phyloP scores from a whole-genome alignment of 805 yeast species.

The Metschnikowia picachoensis region DNA sequence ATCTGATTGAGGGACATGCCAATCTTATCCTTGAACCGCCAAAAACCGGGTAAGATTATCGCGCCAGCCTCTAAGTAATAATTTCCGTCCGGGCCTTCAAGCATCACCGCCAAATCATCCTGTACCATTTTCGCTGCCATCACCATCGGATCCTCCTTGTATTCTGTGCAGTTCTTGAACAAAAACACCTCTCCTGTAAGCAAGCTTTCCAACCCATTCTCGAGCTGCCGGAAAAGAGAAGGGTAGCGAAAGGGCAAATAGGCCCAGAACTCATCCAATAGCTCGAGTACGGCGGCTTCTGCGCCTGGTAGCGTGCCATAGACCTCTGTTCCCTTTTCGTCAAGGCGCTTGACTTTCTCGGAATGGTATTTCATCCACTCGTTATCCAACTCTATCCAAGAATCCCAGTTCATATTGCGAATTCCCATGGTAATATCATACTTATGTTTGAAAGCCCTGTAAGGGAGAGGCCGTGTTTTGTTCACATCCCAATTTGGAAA shows the following conservation, averaged over 20 bases:
- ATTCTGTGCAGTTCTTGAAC: conserved; percentile 18
- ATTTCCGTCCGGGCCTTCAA: conserved; percentile 55
- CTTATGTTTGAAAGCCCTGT: conserved; percentile 63
- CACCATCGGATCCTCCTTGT: conserved; percentile 50
- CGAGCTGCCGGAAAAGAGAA: conserved; percentile 42
- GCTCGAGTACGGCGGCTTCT: conserved; percentile 51
- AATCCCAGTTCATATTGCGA: conserved; percentile 54
- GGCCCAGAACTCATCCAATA: conserved; percentile 47
- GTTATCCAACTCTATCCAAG: conserved; percentile 67
- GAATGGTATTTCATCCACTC: conserved; percentile 58
- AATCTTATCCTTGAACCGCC: conserved; percentile 62
- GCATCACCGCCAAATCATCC: conserved; percentile 66
- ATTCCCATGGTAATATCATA: conserved; percentile 70
- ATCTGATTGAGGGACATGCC: conserved; percentile 52
- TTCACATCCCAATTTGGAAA: conserved; percentile 47
- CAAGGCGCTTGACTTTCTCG: conserved; percentile 48
- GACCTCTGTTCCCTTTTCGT: conserved; percentile 42
- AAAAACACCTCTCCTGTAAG: conserved; percentile 51
- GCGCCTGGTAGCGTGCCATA: conserved; percentile 52
- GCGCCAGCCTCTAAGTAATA: conserved; percentile 59
- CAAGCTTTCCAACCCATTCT: conserved; percentile 46
- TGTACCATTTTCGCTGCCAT: conserved; percentile 57
- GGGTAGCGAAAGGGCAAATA: conserved; percentile 61
- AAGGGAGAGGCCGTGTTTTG: conserved; percentile 54
- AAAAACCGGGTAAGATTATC: conserved; percentile 62